These are phyloP conservation scores for Cylindrodendrum hubeiense DNA, from an alignment of 2,329 filamentous ascomycete species.

Conservation along the genomic window DNA sequence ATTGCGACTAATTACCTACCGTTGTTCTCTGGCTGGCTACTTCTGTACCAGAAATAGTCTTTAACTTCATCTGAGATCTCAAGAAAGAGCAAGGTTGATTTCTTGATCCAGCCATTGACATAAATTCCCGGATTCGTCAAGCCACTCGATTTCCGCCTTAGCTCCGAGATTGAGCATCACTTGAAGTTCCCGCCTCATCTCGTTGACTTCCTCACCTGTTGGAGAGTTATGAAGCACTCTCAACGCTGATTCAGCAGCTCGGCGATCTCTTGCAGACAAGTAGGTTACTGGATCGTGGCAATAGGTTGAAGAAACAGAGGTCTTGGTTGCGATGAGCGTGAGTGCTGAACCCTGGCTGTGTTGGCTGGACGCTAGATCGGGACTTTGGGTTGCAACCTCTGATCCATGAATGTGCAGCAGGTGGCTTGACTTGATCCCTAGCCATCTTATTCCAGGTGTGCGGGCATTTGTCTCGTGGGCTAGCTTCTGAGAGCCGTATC, in stretches of 20 bases:
- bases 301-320: constrained; percentile 41
- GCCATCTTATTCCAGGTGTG: constrained; percentile 69
- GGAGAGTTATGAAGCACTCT: constrained; percentile 51
- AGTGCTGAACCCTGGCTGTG: constrained; percentile 23
- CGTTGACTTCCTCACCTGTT: constrained; percentile 48
- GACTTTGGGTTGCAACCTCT: background rate
- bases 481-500: constrained; percentile 73
- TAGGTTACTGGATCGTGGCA: constrained; percentile 47
- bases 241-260: constrained; percentile 67
- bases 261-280: constrained; percentile 69
- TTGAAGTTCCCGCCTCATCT: constrained; percentile 71
- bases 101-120: constrained; percentile 62
- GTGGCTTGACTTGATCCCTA: constrained; percentile 69
- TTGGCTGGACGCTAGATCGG: background rate
- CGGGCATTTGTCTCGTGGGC: constrained; percentile 68
- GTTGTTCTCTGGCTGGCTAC: background rate
- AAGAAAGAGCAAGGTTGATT: constrained; percentile 42
- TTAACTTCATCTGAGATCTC: background rate
- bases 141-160: constrained; percentile 83
- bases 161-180: constrained; percentile 79
- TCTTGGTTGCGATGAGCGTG: background rate
- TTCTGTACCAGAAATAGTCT: background rate
- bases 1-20: background rate
- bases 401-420: constrained; percentile 41
- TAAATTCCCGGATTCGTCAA: constrained; percentile 68